A percentile compares a stretch with the other conserved stretches of the same genome.
These are phyloP conservation scores for Jaapia argillacea DNA, from an alignment of 768 basidiomycete genomes.

Conservation along the genomic window DNA sequence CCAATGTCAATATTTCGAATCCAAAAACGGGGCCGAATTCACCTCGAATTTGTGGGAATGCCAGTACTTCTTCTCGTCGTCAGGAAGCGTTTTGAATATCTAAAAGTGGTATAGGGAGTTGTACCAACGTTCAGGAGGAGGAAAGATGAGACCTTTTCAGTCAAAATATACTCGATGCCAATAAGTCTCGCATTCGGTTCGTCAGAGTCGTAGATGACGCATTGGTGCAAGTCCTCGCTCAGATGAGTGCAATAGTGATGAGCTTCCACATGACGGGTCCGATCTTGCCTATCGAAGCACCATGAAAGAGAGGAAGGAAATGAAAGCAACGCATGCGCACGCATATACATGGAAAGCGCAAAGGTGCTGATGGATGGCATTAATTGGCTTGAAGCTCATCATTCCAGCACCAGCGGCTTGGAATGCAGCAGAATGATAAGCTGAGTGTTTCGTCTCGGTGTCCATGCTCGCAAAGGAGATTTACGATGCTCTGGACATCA, in stretches of 20 bases:
- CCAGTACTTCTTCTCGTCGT: constrained; percentile 41
- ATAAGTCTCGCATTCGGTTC: constrained; percentile 35
- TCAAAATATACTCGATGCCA: constrained; percentile 43
- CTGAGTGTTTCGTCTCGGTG: constrained; percentile 15
- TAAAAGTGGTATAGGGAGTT: constrained; percentile 2
- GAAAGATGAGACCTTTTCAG: constrained; percentile 23
- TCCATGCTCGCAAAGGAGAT: no score
- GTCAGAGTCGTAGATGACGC: constrained; percentile 34
- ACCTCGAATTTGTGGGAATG: constrained; percentile 43
- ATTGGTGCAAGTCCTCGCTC: constrained; percentile 29
- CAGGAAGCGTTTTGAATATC: constrained; percentile 29
- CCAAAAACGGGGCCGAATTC: neutral
- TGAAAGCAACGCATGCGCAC: constrained; percentile 8
- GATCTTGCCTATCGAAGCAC: constrained; percentile 15
- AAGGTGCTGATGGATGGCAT: constrained; percentile 19
- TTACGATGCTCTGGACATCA: no score
- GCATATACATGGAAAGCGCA: constrained; percentile 26
- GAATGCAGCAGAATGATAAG: constrained; percentile 18
- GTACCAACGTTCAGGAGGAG: neutral
- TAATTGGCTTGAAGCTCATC: constrained; percentile 26
- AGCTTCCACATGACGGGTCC: constrained; percentile 27
- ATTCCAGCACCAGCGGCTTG: constrained; percentile 16
- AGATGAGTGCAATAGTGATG: constrained; percentile 35
- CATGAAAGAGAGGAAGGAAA: neutral
- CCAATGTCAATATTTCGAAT: constrained; percentile 4